Percentiles rank a stretch among this genome's conserved stretches.
These are phyloP conservation scores for Pichia californica DNA, from an alignment of 805 yeast species.

Conservation along the genomic window DNA sequence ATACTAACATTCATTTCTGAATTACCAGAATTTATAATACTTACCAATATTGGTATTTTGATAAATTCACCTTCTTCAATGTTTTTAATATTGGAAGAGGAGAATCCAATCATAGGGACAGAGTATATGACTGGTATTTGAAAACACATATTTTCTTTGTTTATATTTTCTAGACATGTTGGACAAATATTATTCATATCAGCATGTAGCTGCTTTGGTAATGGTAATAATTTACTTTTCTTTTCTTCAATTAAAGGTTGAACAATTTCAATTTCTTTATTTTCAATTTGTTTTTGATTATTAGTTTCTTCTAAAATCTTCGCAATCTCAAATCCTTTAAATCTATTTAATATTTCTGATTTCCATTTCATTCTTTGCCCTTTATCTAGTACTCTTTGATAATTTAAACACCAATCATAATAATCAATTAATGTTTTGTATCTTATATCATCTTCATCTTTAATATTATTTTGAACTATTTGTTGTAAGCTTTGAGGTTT, in stretches of 20 bases:
- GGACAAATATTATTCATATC: conserved; percentile 10
- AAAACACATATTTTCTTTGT: neutral
- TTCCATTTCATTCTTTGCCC: conserved; percentile 7
- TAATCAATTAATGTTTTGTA: conserved; percentile 13
- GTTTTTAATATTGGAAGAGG: neutral
- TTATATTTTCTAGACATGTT: conserved; percentile 1
- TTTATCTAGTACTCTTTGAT: conserved; percentile 10
- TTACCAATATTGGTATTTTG: conserved; percentile 5
- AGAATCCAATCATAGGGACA: conserved; percentile 4
- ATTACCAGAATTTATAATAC: conserved; percentile 14
- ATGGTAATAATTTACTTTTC: conserved; percentile 10
- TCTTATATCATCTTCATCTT: conserved; percentile 6
- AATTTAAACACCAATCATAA: conserved; percentile 17
- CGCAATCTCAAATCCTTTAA: conserved; percentile 21
- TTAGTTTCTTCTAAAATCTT: conserved; percentile 12
- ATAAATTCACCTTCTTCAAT: neutral
- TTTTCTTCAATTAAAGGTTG: neutral
- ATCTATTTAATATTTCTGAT: conserved; percentile 12
- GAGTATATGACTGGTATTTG: neutral
- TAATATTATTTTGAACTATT: conserved; percentile 20
- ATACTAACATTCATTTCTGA: conserved; percentile 10
- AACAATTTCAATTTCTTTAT: neutral
- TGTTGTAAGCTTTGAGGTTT: conserved; percentile 36
- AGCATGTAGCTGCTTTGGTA: conserved; percentile 20
- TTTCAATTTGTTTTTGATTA: neutral